Evolutionary conservation across 306 rosid species (phyloP), one percentile per base, ranked within the genome.

Genomic region (Hippophae tibetana): DNA sequence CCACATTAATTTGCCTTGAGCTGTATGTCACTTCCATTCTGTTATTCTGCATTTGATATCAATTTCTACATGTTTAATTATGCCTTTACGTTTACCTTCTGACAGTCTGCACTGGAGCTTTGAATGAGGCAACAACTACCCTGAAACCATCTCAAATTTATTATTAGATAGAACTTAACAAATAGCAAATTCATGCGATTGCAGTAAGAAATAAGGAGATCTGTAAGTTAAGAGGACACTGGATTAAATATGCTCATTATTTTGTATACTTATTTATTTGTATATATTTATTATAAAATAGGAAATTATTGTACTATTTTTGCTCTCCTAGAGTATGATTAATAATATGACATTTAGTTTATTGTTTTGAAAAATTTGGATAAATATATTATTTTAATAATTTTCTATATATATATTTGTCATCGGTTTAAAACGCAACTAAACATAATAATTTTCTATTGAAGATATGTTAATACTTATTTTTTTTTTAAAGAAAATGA

Each of bases 81-180:
- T 47, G 7, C 52, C 31, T 46, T 66, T 25, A 52, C 75, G 50
- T 47, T 67, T 26, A 52, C 10, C 43, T 7, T 77, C 70, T 61
- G 49, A 48, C 86, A 84, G 92, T 81, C 89, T 61, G 78, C 79
- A 48, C 63, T 79, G 78, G 81, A 79, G 65, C 73, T 70, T 54
- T 64, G 72, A 63, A 60, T 45, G 83, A 66, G 78, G 79, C 66
- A 44, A 68, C 62, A 60, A 65, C 46, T 66, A 69, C 70, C 54
- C 62, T 73, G 46, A 57, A 41, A 42, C 46, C 1, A 14, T 3
- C 46, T 57, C 42, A 45, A 49, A 43, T 54, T 65, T 64, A 58
- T n/a, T 52, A 8, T 47, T 47, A 59, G 56, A 43, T 54, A 66
- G 69, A 61, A 60, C 47, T 18, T 18, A 18, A 18, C 23, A 18